Conservation (phyloP, 2,329 filamentous ascomycete species). For the Lasiodiplodia citricola region DNA sequence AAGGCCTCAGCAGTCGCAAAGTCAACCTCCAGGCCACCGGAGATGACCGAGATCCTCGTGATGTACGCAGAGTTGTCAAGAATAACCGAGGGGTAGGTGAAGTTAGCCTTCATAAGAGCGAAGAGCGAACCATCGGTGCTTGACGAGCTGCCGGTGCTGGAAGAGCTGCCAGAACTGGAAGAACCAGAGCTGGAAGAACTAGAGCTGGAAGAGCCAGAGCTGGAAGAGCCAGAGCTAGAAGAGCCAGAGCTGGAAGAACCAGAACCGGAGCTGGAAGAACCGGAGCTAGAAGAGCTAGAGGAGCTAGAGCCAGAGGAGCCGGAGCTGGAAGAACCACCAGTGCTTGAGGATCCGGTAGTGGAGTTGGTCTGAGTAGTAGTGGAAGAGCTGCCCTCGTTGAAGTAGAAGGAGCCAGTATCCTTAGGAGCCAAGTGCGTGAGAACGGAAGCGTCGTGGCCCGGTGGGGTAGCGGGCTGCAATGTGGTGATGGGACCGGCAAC, state of each 20-base stretch:
- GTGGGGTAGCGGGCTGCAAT: not conserved
- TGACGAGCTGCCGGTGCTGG: not conserved
- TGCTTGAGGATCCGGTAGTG: not conserved
- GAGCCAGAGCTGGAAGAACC: too few species aligned
- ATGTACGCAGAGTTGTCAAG: slow-evolving; percentile 16
- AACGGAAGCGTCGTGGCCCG: not conserved
- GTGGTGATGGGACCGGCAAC: slow-evolving; percentile 1
- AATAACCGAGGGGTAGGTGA: slow-evolving; percentile 9
- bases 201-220: not conserved
- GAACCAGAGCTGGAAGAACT: not conserved
- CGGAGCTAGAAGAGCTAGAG: not conserved
- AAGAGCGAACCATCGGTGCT: not conserved
- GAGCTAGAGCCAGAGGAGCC: not conserved
- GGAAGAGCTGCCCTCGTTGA: not conserved
- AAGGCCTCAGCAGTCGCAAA: not conserved
- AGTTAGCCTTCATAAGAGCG: slow-evolving; percentile 14
- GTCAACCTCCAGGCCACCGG: not conserved
- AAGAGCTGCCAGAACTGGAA: not conserved
- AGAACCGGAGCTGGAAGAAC: not conserved
- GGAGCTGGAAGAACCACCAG: not conserved
- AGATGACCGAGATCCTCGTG: not conserved
- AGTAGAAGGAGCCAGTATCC: not conserved
- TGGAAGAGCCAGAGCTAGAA: too few species aligned
- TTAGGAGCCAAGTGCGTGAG: slow-evolving; percentile 10
- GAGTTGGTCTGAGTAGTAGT: not conserved